Conservation (phyloP, 805 yeast genomes). For the Cyberlindnera mrakii region DNA sequence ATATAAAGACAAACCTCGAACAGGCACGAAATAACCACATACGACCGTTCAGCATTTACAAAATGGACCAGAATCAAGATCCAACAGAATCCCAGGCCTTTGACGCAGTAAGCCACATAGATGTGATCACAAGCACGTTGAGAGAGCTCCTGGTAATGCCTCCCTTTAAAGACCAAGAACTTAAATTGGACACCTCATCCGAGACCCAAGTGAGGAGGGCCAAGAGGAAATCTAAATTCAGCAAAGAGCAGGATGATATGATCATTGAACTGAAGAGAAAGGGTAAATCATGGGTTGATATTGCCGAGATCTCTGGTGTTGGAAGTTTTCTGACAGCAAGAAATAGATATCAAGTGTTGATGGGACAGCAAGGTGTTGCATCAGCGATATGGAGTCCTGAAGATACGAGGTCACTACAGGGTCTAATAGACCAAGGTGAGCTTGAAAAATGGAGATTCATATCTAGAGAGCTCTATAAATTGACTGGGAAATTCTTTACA, state of each 20-base stretch:
- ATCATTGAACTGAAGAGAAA: slow-evolving; percentile 54
- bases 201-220: slow-evolving; percentile 42
- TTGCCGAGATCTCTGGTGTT: slow-evolving; percentile 58
- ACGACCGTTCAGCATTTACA: neutral
- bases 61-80: neutral
- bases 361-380: slow-evolving; percentile 80
- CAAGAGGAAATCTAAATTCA: slow-evolving; percentile 62
- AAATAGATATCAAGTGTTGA: slow-evolving; percentile 71
- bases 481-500: slow-evolving; percentile 42
- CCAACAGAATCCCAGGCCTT: neutral
- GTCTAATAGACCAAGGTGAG: slow-evolving; percentile 62
- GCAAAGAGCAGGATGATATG: slow-evolving; percentile 60
- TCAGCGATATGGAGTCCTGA: slow-evolving; percentile 55
- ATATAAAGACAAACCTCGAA: no score
- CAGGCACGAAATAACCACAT: no score
- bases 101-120: neutral
- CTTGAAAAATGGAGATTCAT: slow-evolving; percentile 62
- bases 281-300: slow-evolving; percentile 70
- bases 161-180: slow-evolving; percentile 20
- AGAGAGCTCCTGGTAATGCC: slow-evolving; percentile 13
- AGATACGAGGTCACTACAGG: slow-evolving; percentile 46
- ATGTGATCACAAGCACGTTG: slow-evolving; percentile 6
- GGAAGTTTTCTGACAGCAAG: slow-evolving; percentile 69
- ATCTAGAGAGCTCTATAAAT: slow-evolving; percentile 53
- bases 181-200: slow-evolving; percentile 36